Conservation (phyloP, 495 filamentous ascomycete genomes). For the Penicillium atrosanguineum region DNA sequence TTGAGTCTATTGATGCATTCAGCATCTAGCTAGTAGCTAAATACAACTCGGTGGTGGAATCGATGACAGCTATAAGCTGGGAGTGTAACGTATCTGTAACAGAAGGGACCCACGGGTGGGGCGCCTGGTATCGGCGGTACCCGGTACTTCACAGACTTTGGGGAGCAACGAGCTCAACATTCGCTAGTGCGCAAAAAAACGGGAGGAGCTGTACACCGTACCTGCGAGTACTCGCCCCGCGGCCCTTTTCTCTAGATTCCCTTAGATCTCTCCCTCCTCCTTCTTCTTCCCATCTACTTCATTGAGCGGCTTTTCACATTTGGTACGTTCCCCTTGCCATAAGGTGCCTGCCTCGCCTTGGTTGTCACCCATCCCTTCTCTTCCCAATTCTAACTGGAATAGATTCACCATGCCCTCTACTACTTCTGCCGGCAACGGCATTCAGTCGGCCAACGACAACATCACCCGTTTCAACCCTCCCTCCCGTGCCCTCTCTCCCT, state of each 20-base stretch:
- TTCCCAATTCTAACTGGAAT: background rate
- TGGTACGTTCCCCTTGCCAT: constrained; percentile 14
- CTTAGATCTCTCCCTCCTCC: constrained; percentile 15
- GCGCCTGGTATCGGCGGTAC: constrained; percentile 21
- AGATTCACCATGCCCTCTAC: constrained; percentile 49
- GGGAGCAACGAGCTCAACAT: constrained; percentile 11
- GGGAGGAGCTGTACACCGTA: constrained; percentile 35
- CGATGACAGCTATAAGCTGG: background rate
- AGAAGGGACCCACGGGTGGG: background rate
- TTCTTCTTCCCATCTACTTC: constrained; percentile 15
- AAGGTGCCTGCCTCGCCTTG: constrained; percentile 5
- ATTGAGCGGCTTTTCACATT: constrained; percentile 20
- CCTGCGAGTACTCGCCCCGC: constrained; percentile 32
- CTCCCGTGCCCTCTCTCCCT: constrained; percentile 86
- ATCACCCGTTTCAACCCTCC: constrained; percentile 94
- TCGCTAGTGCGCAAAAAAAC: background rate
- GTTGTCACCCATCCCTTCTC: constrained; percentile 1
- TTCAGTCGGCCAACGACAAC: constrained; percentile 86
- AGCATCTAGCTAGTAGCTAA: background rate
- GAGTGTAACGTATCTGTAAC: too few relatives aligned
- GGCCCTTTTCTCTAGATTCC: constrained; percentile 24
- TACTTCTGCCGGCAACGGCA: constrained; percentile 40
- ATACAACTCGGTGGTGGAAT: background rate
- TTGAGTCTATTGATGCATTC: background rate
- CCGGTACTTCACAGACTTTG: constrained; percentile 22